These are phyloP conservation scores for Pistacia integerrima DNA, from an alignment of 345 rosid species.

Conservation along the genomic window DNA sequence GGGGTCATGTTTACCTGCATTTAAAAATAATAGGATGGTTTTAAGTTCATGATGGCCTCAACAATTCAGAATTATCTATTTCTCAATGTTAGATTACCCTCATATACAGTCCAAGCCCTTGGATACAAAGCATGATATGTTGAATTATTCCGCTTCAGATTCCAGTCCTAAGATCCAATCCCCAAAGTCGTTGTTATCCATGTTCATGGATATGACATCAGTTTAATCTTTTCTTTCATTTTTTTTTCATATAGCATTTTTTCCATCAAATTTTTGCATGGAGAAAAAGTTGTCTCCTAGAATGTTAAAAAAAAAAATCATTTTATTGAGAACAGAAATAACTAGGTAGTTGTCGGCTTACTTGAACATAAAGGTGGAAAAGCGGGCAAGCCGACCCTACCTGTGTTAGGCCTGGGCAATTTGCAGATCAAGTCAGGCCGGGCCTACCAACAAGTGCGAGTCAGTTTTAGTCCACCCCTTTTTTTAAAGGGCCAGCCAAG, in stretches of 20 bases:
- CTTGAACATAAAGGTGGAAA: constrained; percentile 30
- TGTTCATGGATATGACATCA: constrained; percentile 32
- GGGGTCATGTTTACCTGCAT: constrained; percentile 92
- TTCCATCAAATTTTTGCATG: background rate
- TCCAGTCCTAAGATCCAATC: constrained; percentile 93
- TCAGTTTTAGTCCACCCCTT: too few species aligned
- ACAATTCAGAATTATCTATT: constrained; percentile 7
- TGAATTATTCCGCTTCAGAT: constrained; percentile 70
- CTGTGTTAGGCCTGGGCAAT: too few species aligned
- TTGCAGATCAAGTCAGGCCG: too few species aligned
- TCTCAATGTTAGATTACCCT: constrained; percentile 49
- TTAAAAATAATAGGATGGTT: constrained; percentile 11
- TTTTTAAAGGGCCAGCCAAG: too few species aligned
- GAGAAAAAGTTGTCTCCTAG: background rate
- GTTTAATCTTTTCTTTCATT: constrained; percentile 17
- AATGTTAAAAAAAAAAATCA: background rate
- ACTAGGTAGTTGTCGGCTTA: constrained; percentile 33
- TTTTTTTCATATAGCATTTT: background rate
- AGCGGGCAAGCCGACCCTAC: too few species aligned
- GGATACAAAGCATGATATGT: constrained; percentile 95
- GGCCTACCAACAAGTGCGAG: too few species aligned
- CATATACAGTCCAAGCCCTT: constrained; percentile 86
- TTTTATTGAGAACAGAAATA: background rate
- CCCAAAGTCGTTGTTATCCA: constrained; percentile 58
- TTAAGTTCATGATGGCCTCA: background rate